Conservation (phyloP, 306 rosid genomes). For the Gastrolobium bilobum region DNA sequence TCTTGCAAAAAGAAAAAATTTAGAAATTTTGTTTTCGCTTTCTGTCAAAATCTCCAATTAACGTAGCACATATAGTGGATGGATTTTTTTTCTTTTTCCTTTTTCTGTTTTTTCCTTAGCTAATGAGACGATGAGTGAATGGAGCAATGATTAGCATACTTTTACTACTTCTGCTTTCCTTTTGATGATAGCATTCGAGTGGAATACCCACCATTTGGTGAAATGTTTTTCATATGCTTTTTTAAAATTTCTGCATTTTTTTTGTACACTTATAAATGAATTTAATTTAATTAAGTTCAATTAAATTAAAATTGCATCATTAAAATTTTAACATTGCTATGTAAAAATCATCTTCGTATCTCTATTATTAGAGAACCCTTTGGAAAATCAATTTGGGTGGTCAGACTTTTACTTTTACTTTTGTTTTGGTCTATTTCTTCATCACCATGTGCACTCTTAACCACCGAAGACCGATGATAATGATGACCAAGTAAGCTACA, state of each 20-base stretch:
- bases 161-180: neutral
- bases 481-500: neutral
- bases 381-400: neutral
- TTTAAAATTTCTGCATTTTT: neutral
- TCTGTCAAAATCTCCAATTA: neutral
- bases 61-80: neutral
- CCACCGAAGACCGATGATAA: neutral
- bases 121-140: slow-evolving; percentile 6
- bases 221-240: slow-evolving; percentile 34
- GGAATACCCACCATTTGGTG: slow-evolving; percentile 30
- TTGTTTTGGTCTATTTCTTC: neutral
- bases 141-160: neutral
- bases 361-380: neutral
- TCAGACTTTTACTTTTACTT: neutral
- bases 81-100: neutral
- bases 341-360: neutral
- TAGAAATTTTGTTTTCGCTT: neutral
- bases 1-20: too few relatives aligned
- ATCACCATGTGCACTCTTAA: neutral
- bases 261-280: slow-evolving; percentile 3
- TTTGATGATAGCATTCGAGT: slow-evolving; percentile 30
- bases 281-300: neutral
- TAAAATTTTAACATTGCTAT: neutral
- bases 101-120: neutral
- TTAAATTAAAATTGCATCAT: neutral